These are phyloP conservation scores for Microthlaspi erraticum DNA, from an alignment of 345 rosid species.

Conservation along the genomic window DNA sequence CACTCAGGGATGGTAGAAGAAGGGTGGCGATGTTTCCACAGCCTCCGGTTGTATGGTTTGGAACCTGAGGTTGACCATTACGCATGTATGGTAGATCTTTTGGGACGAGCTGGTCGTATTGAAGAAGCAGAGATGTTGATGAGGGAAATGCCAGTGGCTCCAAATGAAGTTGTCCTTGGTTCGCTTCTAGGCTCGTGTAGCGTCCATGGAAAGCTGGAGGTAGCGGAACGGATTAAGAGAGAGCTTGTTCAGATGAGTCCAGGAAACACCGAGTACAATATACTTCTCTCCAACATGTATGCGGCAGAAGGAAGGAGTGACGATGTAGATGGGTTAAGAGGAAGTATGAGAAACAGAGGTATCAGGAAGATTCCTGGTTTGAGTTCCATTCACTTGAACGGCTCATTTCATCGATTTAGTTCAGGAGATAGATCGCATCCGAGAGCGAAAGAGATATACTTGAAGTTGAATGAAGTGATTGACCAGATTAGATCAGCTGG, in stretches of 20 bases:
- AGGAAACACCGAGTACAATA: constrained; percentile 64
- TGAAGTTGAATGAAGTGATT: constrained; percentile 62
- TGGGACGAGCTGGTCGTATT: constrained; percentile 73
- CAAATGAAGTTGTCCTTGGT: constrained; percentile 83
- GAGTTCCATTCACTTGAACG: constrained; percentile 63
- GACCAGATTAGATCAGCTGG: constrained; percentile 63
- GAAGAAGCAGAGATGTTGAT: constrained; percentile 70
- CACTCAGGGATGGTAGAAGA: constrained; percentile 75
- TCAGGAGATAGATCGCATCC: constrained; percentile 79
- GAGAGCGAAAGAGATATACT: constrained; percentile 55
- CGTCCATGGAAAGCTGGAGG: constrained; percentile 61
- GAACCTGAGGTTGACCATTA: constrained; percentile 75
- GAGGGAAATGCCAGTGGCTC: constrained; percentile 72
- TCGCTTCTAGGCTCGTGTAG: constrained; percentile 80
- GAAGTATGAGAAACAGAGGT: constrained; percentile 56
- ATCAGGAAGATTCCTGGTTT: constrained; percentile 74
- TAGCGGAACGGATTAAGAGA: constrained; percentile 55
- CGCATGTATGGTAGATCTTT: constrained; percentile 90
- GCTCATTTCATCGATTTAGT: constrained; percentile 64
- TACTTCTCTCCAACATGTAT: constrained; percentile 73
- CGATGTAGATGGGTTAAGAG: constrained; percentile 53
- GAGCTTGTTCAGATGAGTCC: constrained; percentile 63
- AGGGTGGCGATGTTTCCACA: constrained; percentile 54
- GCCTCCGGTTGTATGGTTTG: constrained; percentile 52
- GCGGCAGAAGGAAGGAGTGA: constrained; percentile 59